Base-by-base conservation (phyloP, 305 asterid genomes). In the Euphrasia arctica region DNA sequence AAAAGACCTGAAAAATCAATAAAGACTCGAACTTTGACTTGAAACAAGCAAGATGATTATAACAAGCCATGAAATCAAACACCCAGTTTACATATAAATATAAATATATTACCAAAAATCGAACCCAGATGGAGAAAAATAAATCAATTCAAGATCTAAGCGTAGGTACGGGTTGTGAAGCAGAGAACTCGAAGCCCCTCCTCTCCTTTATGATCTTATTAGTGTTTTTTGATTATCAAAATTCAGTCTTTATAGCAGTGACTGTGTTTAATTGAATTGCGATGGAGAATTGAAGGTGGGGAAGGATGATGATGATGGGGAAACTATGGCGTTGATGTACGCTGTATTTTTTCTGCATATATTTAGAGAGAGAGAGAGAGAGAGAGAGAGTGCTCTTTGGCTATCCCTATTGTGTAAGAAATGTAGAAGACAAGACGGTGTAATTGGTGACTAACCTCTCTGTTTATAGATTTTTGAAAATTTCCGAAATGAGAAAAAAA, bases 91-190 rank as follows among this genome's bases (percentile, higher is more conserved):
- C 2, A 39, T 39, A 39, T 8, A 7, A 39, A 39, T 39, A 39
- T 7, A 39, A 39, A 39, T 39, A 39, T 39, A 39, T 39, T 39
- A 39, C 43, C 43, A 39, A 39, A 39, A 39, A 39, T 39, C 43
- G 43, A 39, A 70, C 78, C 84, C 75, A 39, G 43, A 39, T 39
- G 43, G 9, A 62, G 74, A 55, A 74, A 51, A 63, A 59, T 47
- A 39, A 66, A 64, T 57, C 47, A 68, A 73, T 59, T 82, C 81
- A 85, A 88, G 96, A 88, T 78, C 95, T 75, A 75, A 69, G 74
- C 75, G 43, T 81, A 77, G 77, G 77, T 82, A 78, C 69, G 68
- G 79, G 63, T 60, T 78, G 71, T 73, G 68, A 79, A 83, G 83
- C 75, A 83, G 88, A 81, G 86, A 77, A 81, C 80, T 74, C 29